Conservation (phyloP, 2,329 filamentous ascomycete genomes). For the Rutstroemia sp. region DNA sequence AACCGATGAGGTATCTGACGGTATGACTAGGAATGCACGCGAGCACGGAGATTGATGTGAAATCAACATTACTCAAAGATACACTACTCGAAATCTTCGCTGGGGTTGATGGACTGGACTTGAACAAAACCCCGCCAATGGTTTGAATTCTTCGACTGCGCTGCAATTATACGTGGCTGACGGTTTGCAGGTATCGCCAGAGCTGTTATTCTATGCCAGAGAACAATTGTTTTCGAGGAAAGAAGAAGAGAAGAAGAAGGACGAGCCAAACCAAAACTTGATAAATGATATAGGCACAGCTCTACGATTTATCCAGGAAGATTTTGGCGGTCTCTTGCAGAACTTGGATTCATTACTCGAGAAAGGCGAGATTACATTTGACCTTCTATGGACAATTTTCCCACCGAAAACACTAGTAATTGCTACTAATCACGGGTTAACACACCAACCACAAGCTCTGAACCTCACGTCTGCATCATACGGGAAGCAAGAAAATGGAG, state of each 20-base stretch:
- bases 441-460: background rate
- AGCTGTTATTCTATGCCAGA: background rate
- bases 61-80: background rate
- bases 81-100: background rate
- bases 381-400: slow-evolving; percentile 1
- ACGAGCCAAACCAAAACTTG: background rate
- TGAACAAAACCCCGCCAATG: slow-evolving; percentile 1
- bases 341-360: background rate
- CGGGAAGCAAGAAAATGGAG: background rate
- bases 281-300: slow-evolving; percentile 4
- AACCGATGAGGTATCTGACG: background rate
- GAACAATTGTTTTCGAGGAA: background rate
- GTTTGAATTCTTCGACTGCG: background rate
- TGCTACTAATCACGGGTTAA: background rate
- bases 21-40: background rate
- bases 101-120: background rate
- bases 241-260: background rate
- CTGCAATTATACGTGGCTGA: background rate
- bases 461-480: background rate
- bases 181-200: background rate
- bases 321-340: background rate
- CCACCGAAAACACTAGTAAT: background rate
- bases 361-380: slow-evolving; percentile 1
- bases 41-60: background rate
- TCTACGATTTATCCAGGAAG: background rate